Conservation (phyloP, 2,329 filamentous ascomycete species). For the Aspergillus amoenus region DNA sequence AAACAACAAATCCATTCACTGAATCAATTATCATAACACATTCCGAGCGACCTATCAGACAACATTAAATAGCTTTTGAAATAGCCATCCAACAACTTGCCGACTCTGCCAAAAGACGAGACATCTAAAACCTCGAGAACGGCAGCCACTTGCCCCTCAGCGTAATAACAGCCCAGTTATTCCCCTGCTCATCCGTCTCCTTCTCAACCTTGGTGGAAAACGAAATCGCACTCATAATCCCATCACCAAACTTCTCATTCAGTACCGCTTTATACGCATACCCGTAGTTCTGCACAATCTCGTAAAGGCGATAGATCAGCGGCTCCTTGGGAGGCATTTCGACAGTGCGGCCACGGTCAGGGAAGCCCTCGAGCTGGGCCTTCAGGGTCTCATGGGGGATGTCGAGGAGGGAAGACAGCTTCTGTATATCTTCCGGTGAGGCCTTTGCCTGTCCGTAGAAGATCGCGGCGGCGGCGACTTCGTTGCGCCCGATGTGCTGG, state of each 20-base stretch:
- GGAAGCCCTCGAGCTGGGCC: constrained; percentile 68
- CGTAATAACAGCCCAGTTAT: constrained; percentile 81
- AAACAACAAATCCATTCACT: neutral
- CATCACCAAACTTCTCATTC: constrained; percentile 92
- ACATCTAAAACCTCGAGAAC: constrained; percentile 44
- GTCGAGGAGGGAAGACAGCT: constrained; percentile 65
- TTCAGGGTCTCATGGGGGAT: constrained; percentile 59
- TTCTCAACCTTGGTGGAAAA: constrained; percentile 92
- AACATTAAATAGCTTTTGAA: neutral
- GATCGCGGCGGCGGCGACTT: constrained; percentile 81
- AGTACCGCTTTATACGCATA: constrained; percentile 93
- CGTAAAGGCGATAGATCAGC: constrained; percentile 85
- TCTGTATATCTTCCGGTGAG: constrained; percentile 66
- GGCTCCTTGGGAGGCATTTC: constrained; percentile 85
- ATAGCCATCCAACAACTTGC: neutral
- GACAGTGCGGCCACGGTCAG: constrained; percentile 74
- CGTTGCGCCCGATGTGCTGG: constrained; percentile 69
- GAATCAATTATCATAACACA: neutral
- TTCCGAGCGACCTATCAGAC: neutral
- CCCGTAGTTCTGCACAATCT: constrained; percentile 95
- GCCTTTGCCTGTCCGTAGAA: constrained; percentile 88
- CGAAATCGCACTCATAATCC: constrained; percentile 94
- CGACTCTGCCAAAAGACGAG: no score
- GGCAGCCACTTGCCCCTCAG: constrained; percentile 75
- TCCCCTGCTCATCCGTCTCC: constrained; percentile 81